A percentile compares a stretch with the other conserved stretches of the same genome.
Conservation (phyloP, 768 basidiomycete genomes). For the Lentinula detonsa region DNA sequence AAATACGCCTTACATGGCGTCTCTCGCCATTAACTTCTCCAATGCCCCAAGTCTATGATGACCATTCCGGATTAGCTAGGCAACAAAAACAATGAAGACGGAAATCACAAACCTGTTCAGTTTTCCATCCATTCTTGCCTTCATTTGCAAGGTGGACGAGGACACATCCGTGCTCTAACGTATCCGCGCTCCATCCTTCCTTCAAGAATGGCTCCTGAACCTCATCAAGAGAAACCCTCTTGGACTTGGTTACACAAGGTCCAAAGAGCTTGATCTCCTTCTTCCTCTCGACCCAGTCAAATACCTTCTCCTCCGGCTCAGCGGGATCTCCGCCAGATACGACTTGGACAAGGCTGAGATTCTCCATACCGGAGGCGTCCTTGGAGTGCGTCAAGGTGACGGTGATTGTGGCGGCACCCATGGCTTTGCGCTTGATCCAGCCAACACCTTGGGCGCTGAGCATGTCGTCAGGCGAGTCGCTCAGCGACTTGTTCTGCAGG, state of each 20-base stretch:
- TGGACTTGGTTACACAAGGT: conserved; percentile 44
- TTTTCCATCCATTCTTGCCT: conserved; percentile 37
- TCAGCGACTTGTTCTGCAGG: conserved; percentile 60
- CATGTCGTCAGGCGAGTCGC: conserved; percentile 56
- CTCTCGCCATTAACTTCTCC: conserved; percentile 4
- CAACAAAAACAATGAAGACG: not conserved
- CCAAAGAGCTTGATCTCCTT: conserved; percentile 65
- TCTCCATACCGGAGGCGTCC: conserved; percentile 52
- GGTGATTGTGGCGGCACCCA: conserved; percentile 50
- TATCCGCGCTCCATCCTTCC: conserved; percentile 34
- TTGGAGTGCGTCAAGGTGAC: conserved; percentile 59
- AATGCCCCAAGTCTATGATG: conserved; percentile 10
- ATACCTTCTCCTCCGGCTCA: not conserved
- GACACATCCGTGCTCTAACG: conserved; percentile 35
- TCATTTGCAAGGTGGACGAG: conserved; percentile 18
- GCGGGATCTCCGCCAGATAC: not conserved
- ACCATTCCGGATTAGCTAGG: not conserved
- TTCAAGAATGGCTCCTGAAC: conserved; percentile 38
- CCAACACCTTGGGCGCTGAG: conserved; percentile 65
- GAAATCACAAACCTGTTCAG: conserved; percentile 16
- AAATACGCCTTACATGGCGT: conserved; percentile 5
- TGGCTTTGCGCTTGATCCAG: conserved; percentile 65
- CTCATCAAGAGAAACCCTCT: conserved; percentile 42
- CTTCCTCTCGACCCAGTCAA: conserved; percentile 47
- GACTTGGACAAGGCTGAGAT: conserved; percentile 56